Base-by-base conservation (phyloP, 371 early-diverging fungal species). In the Nosema muscidifuracis region DNA sequence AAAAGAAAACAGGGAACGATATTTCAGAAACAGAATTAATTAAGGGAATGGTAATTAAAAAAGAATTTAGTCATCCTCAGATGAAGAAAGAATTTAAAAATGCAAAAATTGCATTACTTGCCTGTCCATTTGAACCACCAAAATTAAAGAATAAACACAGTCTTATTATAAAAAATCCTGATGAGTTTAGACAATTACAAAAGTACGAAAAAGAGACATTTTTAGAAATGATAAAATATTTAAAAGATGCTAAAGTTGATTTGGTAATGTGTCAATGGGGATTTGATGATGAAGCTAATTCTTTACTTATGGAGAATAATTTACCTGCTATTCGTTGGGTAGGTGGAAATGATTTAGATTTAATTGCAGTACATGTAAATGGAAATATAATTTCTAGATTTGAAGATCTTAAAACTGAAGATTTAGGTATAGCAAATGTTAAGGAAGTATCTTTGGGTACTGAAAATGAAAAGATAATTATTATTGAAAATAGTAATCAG, bases 121-220 rank as follows among this genome's bases (percentile, higher is more conserved):
- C 95, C 38, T 98, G 98, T 85, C 94, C 99, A 36, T 99, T 99
- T 83, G 99, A 99, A 87, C 98, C 97, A 57, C 98, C 98, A 73
- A 95, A 96, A 87, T 93, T 98, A 79, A 98, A 99, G 87, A 97
- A 95, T 79, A 98, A 99, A 89, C 97, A 97, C 83, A 92, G 92
- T 86, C 86, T 98, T 60, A 92, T 95, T 76, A 94, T 99, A 79
- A 90, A 90, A 20, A 89, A 89, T 12, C 95, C 92, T 26, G 94
- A 95, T 80, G 97, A 96, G 84, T 99, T 91, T 86, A 87, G 92
- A 82, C 90, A 91, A 80, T 85, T 98, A 71, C 92, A 91, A 79
- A 85, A 84, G 40, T 98, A 96, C 81, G 99, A 99, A 85, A 87
- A 86, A 77, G 88, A 91, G 65, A 92, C 91, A 81, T 98, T 99